phyloP scores from a whole-genome alignment of 495 filamentous ascomycete species.

The Aspergillus sclerotioniger region DNA sequence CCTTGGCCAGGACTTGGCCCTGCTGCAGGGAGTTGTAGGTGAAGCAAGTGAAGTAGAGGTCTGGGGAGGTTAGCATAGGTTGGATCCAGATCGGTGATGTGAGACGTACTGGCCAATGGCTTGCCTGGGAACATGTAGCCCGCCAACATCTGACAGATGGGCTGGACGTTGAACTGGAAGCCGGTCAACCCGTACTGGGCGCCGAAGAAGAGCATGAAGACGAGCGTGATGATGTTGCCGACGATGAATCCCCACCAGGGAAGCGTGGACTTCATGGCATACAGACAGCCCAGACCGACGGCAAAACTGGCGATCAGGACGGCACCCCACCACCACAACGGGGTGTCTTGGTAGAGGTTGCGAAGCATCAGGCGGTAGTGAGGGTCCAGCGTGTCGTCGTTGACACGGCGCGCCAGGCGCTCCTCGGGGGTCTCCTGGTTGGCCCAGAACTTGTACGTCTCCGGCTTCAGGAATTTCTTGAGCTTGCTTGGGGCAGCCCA shows the following conservation, averaged over 20 bases:
- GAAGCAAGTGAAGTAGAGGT: constrained; percentile 7
- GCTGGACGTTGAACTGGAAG: constrained; percentile 4
- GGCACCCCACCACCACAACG: constrained; percentile 3
- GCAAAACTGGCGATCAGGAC: constrained; percentile 2
- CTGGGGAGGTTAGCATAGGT: neutral
- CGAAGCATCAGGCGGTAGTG: constrained; percentile 3
- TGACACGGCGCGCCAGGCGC: neutral
- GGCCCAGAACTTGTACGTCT: constrained; percentile 4
- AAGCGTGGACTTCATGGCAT: constrained; percentile 5
- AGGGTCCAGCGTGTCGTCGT: neutral
- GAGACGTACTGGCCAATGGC: constrained; percentile 1
- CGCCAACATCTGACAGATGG: constrained; percentile 6
- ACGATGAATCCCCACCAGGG: constrained; percentile 5
- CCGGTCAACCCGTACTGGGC: constrained; percentile 1
- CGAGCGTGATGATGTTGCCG: neutral
- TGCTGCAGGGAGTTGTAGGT: constrained; percentile 4
- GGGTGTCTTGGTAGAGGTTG: constrained; percentile 1
- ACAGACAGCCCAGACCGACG: constrained; percentile 1
- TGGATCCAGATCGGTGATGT: neutral
- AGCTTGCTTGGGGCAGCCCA: constrained; percentile 2
- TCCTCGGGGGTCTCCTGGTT: constrained; percentile 3
- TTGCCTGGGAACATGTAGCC: constrained; percentile 2
- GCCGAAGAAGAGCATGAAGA: constrained; percentile 7
- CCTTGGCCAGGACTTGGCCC: constrained; percentile 1
- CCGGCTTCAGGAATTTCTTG: constrained; percentile 3